A percentile compares a stretch with the other conserved stretches of the same genome.
phyloP scores from a whole-genome alignment of 306 rosid species.

The Begonia fuchsioides region DNA sequence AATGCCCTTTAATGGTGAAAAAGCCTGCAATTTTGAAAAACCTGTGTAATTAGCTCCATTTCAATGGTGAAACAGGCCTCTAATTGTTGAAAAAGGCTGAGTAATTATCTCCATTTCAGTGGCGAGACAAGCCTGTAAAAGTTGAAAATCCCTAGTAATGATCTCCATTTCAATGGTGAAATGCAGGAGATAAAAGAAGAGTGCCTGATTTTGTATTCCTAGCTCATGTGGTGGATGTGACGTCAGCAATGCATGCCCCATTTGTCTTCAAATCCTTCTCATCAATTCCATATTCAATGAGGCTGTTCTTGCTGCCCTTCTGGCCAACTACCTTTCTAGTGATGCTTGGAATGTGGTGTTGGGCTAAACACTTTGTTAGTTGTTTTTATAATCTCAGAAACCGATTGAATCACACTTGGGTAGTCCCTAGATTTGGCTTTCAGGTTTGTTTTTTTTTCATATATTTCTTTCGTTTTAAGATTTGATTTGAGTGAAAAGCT shows the following conservation, averaged over 20 bases:
- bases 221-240: slow-evolving; percentile 76
- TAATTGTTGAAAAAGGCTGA: too few species aligned
- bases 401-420: slow-evolving; percentile 80
- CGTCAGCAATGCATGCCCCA: slow-evolving; percentile 42
- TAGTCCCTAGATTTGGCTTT: slow-evolving; percentile 74
- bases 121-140: too few species aligned
- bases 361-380: slow-evolving; percentile 49
- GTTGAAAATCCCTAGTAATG: too few species aligned
- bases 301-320: slow-evolving; percentile 22
- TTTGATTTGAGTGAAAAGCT: too few species aligned
- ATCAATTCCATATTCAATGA: slow-evolving; percentile 38
- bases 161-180: neutral
- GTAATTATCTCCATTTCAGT: too few species aligned
- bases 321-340: slow-evolving; percentile 17
- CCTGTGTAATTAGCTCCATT: too few species aligned
- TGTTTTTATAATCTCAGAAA: slow-evolving; percentile 54
- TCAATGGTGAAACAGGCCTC: too few species aligned
- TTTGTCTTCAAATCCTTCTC: slow-evolving; percentile 40
- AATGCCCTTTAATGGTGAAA: too few species aligned
- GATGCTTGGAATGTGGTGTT: slow-evolving; percentile 65
- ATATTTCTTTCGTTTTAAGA: too few species aligned
- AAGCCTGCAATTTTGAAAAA: too few species aligned
- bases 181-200: slow-evolving; percentile 36
- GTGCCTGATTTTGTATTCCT: slow-evolving; percentile 84
- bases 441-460: slow-evolving; percentile 39